Percentiles rank a stretch among this genome's conserved stretches.
phyloP scores from a whole-genome alignment of 192 early-diverging fungal genomes.

The Mortierella hygrophila region DNA sequence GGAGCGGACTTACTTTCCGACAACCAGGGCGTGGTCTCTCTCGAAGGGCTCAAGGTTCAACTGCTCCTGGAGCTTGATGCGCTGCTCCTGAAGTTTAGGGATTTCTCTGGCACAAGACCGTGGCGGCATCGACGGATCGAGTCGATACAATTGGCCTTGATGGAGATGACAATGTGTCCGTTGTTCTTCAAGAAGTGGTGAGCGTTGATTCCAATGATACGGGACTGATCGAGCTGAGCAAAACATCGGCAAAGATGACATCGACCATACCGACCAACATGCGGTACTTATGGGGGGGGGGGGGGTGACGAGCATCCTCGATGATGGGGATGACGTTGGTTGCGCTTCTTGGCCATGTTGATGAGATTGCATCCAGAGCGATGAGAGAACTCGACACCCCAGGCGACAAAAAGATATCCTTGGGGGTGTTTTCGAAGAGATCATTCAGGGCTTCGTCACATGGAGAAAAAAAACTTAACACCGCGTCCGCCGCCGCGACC shows the following conservation, averaged over 20 bases:
- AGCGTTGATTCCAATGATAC: constrained; percentile 97
- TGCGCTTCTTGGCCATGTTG: constrained; percentile 99
- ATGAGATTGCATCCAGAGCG: constrained; percentile 98
- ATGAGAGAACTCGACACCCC: constrained; percentile 96
- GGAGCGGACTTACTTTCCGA: constrained; percentile 84
- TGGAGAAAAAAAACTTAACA: constrained; percentile 79
- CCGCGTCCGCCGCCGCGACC: constrained; percentile 43
- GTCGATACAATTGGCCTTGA: constrained; percentile 99
- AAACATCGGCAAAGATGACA: constrained; percentile 88
- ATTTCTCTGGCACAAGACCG: constrained; percentile 98
- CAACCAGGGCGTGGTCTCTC: constrained; percentile 97
- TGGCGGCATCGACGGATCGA: constrained; percentile 97
- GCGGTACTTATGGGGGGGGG: constrained; percentile 99
- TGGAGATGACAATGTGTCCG: constrained; percentile 98
- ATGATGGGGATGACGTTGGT: constrained; percentile 88
- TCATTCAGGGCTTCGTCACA: no score
- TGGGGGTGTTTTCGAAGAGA: no score
- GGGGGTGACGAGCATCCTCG: constrained; percentile 99
- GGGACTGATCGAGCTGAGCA: constrained; percentile 99
- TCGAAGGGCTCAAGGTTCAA: constrained; percentile 98
- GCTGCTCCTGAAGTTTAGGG: constrained; percentile 90
- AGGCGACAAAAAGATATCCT: constrained; percentile 92
- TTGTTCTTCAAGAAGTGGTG: constrained; percentile 98
- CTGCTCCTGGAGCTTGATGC: constrained; percentile 95
- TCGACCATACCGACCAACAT: constrained; percentile 61